phyloP scores from a whole-genome alignment of 257 asterid genomes.

The Solanum medicagineum region DNA sequence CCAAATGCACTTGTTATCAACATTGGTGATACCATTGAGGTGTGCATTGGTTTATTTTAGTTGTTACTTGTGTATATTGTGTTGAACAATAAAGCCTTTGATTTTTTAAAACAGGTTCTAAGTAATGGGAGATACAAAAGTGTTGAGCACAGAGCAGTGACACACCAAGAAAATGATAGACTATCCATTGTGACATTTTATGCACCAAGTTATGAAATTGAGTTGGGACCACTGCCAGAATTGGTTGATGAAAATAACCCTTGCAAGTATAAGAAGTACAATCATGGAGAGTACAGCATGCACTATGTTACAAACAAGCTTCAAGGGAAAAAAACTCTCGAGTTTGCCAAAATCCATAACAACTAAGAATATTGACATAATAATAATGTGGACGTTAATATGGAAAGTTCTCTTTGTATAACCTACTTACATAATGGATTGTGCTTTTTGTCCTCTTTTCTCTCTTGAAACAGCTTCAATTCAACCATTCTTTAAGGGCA shows the following conservation, averaged over 20 bases:
- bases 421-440: neutral
- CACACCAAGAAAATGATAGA: conserved; percentile 63
- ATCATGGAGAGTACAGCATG: conserved; percentile 89
- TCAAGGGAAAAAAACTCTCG: conserved; percentile 81
- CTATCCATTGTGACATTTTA: conserved; percentile 89
- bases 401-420: no score
- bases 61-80: neutral
- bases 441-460: neutral
- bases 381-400: neutral
- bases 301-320: conserved; percentile 86
- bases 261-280: conserved; percentile 70
- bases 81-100: no score
- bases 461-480: neutral
- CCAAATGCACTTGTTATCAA: conserved; percentile 84
- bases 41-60: neutral
- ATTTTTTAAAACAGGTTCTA: conserved; percentile 36
- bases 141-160: conserved; percentile 93
- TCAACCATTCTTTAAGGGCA: no score
- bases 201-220: conserved; percentile 83
- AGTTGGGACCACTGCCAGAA: conserved; percentile 58
- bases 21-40: conserved; percentile 94
- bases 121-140: conserved; percentile 90
- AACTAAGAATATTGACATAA: neutral
- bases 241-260: conserved; percentile 42
- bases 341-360: conserved; percentile 44